Conservation (phyloP, 1,284 basidiomycete genomes). For the Cutaneotrichosporon mucoides region DNA sequence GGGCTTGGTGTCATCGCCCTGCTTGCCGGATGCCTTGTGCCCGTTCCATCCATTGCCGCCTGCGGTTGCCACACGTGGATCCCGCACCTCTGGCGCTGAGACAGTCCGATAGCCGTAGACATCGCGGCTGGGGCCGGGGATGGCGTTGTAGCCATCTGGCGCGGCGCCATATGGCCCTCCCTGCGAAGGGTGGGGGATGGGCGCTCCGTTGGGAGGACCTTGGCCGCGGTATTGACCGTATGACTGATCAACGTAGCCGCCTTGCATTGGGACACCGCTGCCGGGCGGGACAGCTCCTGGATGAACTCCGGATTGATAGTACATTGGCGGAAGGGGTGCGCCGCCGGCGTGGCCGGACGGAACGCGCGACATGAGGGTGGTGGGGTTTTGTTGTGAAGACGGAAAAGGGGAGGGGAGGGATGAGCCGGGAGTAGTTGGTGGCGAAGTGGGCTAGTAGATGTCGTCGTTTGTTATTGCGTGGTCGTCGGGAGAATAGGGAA, state of each 20-base stretch:
- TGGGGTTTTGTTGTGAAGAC: too few species aligned
- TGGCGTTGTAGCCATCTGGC: constrained; percentile 13
- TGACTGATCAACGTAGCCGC: constrained; percentile 12
- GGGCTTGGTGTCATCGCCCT: constrained; percentile 1
- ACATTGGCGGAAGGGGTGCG: constrained; percentile 13
- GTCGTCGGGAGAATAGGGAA: background rate
- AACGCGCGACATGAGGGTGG: constrained; percentile 14
- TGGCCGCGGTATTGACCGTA: constrained; percentile 7
- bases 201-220: background rate
- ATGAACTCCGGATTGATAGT: constrained; percentile 10
- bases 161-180: background rate
- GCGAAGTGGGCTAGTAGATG: too few species aligned
- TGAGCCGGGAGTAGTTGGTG: too few species aligned
- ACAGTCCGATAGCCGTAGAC: constrained; percentile 7
- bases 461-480: too few species aligned
- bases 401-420: too few species aligned
- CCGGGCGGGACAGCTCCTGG: constrained; percentile 6
- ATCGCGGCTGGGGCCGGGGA: constrained; percentile 17
- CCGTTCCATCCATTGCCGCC: background rate
- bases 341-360: constrained; percentile 14
- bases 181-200: background rate
- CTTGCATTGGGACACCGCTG: constrained; percentile 3
- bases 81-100: background rate
- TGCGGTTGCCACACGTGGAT: background rate
- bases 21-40: background rate